phyloP scores from a whole-genome alignment of 805 yeast genomes.

The Cyberlindnera nakhonratchasimensis region DNA sequence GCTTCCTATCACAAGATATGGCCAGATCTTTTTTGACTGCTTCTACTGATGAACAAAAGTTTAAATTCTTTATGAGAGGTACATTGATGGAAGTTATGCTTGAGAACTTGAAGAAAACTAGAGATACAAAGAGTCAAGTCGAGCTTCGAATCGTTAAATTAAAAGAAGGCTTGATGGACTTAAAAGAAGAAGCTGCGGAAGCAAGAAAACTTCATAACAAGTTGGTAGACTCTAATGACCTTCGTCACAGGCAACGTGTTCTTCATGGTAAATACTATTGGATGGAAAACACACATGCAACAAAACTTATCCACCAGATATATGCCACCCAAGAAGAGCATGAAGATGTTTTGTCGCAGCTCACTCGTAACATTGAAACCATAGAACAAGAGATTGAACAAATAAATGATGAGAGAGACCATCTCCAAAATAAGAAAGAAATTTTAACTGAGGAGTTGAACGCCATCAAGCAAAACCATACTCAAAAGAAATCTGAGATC shows the following conservation, averaged over 20 bases:
- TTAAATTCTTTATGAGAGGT: slow-evolving; percentile 75
- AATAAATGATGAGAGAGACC: slow-evolving; percentile 1
- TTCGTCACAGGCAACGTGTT: slow-evolving; percentile 36
- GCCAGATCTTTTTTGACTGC: slow-evolving; percentile 87
- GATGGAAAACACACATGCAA: slow-evolving; percentile 36
- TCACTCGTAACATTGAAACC: slow-evolving; percentile 6
- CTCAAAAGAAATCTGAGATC: slow-evolving; percentile 11
- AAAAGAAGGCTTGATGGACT: slow-evolving; percentile 36
- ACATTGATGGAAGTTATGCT: slow-evolving; percentile 67
- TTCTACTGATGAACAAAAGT: slow-evolving; percentile 69
- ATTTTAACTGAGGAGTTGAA: slow-evolving; percentile 18
- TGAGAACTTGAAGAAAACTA: slow-evolving; percentile 45
- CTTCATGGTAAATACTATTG: slow-evolving; percentile 48
- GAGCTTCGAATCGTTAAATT: slow-evolving; percentile 38
- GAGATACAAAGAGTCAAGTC: slow-evolving; percentile 33
- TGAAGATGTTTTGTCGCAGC: slow-evolving; percentile 7
- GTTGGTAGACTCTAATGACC: slow-evolving; percentile 39
- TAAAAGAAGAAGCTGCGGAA: slow-evolving; percentile 40
- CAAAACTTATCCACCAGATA: slow-evolving; percentile 13
- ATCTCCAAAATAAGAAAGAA: slow-evolving; percentile 8
- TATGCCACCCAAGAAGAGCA: slow-evolving; percentile 15
- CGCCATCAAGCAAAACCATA: slow-evolving; percentile 18
- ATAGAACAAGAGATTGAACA: slow-evolving; percentile 6
- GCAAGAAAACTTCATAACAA: slow-evolving; percentile 39
- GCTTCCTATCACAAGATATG: slow-evolving; percentile 88